These are phyloP conservation scores for Gentiana dahurica DNA, from an alignment of 257 asterid genomes.

Conservation along the genomic window DNA sequence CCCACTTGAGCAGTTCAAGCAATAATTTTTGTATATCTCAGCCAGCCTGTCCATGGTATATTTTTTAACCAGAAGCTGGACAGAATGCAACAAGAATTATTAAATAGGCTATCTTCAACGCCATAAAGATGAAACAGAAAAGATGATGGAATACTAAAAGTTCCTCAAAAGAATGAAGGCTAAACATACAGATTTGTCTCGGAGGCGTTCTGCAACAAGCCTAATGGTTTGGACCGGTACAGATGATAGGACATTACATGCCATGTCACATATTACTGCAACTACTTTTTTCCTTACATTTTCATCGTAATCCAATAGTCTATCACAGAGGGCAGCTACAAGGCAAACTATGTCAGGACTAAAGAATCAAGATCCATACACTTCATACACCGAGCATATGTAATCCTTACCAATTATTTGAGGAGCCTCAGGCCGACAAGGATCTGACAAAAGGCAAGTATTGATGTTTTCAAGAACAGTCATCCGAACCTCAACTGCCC, in stretches of 20 bases:
- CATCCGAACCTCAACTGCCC: constrained; percentile 78
- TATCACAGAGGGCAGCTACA: constrained; percentile 82
- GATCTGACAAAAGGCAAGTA: constrained; percentile 62
- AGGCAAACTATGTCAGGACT: constrained; percentile 22
- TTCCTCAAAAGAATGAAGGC: constrained; percentile 4
- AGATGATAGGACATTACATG: constrained; percentile 51
- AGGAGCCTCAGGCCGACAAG: constrained; percentile 67
- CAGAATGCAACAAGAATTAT: constrained; percentile 14
- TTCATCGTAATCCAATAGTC: constrained; percentile 82
- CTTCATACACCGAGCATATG: constrained; percentile 3
- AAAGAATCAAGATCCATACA: constrained; percentile 12
- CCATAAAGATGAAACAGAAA: not conserved
- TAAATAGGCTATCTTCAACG: constrained; percentile 3
- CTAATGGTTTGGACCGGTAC: constrained; percentile 60
- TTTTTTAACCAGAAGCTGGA: constrained; percentile 76
- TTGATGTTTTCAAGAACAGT: constrained; percentile 72
- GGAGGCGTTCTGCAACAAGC: constrained; percentile 89
- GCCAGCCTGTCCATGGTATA: constrained; percentile 91
- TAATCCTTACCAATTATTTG: constrained; percentile 65
- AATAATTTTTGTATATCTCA: constrained; percentile 66
- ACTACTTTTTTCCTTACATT: constrained; percentile 92
- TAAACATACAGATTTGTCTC: constrained; percentile 86
- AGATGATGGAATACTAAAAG: not conserved
- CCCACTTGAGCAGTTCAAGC: constrained; percentile 35
- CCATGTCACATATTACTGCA: constrained; percentile 75